Evolutionary conservation across 805 yeast species (phyloP), one percentile per base, ranked within the genome.

Genomic region (Yamadazyma laniorum): DNA sequence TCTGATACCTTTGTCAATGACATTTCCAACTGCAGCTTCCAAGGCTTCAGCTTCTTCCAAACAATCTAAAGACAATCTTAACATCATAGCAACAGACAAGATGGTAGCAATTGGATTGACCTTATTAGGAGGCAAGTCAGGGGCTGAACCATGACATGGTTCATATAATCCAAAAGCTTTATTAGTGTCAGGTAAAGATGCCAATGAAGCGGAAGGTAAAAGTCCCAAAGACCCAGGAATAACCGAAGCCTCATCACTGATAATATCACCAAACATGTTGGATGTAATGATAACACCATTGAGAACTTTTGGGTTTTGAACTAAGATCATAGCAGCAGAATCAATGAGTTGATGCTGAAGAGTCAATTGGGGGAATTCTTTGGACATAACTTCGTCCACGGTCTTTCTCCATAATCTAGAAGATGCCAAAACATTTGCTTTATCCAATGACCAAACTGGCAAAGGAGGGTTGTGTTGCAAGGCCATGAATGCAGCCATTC

Each of bases 71-170:
- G 97, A 89, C 47, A 93, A 77, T 56, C 91, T 80, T 67, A 93
- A 77, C 98, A 93, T 93, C 95, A 93, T 85, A 22, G 98, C 98
- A 9, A 87, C 95, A 18, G 97, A 89, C 55, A 93, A 75, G 52
- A 91, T 90, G 17, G 97, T 87, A 36, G 98, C 99, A 41, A 91
- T 67, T 36, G 99, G 99, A 67, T 91, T 91, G 42, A 90, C 99
- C 68, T 86, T 84, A 61, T 88, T 87, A 43, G 67, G 71, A 36
- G 82, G 81, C 58, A 91, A 79, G 63, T 91, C 99, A 36, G 99
- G 99, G 25, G 99, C 99, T 32, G 96, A 84, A 33, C 99, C 99
- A 62, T 91, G 99, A 59, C 97, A 91, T 50, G 99, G 98, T 70
- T 93, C 99, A 62, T 93, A 93, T 48, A 93, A 73, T 42, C 99